A percentile compares a stretch with the other conserved stretches of the same genome.
phyloP scores from a whole-genome alignment of 2,329 filamentous ascomycete species.

The Ceratocystis cacaofunesta region DNA sequence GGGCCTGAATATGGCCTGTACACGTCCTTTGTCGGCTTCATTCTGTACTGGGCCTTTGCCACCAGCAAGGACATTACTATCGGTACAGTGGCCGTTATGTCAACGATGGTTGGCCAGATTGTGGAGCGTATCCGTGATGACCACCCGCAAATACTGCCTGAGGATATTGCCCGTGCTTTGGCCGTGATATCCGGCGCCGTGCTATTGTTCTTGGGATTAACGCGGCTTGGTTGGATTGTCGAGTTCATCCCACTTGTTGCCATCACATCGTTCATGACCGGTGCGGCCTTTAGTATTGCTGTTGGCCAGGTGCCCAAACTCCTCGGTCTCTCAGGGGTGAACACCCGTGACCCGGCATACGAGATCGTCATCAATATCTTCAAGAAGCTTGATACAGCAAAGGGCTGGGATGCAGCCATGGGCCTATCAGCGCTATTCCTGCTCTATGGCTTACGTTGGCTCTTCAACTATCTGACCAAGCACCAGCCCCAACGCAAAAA shows the following conservation, averaged over 20 bases:
- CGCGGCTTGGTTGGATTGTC: constrained; percentile 38
- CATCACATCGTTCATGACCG: constrained; percentile 41
- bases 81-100: constrained; percentile 47
- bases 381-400: constrained; percentile 31
- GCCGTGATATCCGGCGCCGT: constrained; percentile 35
- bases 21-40: constrained; percentile 87
- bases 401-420: constrained; percentile 54
- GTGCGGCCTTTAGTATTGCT: constrained; percentile 36
- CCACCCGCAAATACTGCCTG: constrained; percentile 28
- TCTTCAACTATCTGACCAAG: constrained; percentile 49
- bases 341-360: constrained; percentile 35
- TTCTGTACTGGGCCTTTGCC: constrained; percentile 95
- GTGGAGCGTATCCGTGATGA: constrained; percentile 27
- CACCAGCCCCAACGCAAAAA: constrained; percentile 52
- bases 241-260: constrained; percentile 39
- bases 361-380: constrained; percentile 37
- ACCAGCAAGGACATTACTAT: constrained; percentile 98
- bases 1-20: constrained; percentile 36
- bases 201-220: constrained; percentile 34
- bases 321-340: constrained; percentile 35
- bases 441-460: constrained; percentile 51
- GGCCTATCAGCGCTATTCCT: constrained; percentile 53
- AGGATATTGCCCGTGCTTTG: constrained; percentile 33
- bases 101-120: constrained; percentile 36
- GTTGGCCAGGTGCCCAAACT: constrained; percentile 36